Evolutionary conservation across 306 rosid species (phyloP).

Genomic region (Rosa chinensis): DNA sequence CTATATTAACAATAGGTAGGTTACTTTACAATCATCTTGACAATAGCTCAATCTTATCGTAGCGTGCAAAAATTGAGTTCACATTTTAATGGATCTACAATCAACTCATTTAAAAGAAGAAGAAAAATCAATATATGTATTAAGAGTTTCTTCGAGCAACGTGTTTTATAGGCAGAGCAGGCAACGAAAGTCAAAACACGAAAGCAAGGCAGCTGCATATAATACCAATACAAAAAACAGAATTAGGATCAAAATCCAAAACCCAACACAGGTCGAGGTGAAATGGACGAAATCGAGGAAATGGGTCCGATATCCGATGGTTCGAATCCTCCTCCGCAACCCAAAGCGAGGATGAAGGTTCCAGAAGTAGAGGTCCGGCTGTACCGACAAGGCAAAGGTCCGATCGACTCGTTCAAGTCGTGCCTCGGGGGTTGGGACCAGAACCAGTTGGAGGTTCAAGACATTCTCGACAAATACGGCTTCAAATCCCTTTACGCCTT

Average conservation of each 20-base stretch:
- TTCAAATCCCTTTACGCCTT: conserved; percentile 72
- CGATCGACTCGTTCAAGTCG: conserved; percentile 61
- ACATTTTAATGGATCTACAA: no score
- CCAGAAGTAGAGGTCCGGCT: conserved; percentile 65
- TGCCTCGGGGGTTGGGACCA: conserved; percentile 87
- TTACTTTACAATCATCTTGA: no score
- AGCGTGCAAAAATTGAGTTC: no score
- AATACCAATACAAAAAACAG: no score
- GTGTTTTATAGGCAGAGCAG: not conserved
- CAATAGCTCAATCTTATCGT: no score
- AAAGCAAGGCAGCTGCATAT: not conserved
- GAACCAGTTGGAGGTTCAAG: conserved; percentile 75
- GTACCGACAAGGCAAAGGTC: conserved; percentile 74
- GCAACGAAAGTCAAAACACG: not conserved
- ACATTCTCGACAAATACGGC: conserved; percentile 67
- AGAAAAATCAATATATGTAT: no score
- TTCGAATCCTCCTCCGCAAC: not conserved
- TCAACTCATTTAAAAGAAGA: no score
- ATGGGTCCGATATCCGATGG: conserved; percentile 10
- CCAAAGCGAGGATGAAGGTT: conserved; percentile 40
- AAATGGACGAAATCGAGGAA: conserved; percentile 36
- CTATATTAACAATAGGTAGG: no score
- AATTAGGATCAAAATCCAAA: not conserved
- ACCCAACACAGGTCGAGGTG: no score
- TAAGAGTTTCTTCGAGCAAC: no score